Evolutionary conservation across 73 alveolate genomes (phyloP).

Genomic region (Paramecium pentaurelia): DNA sequence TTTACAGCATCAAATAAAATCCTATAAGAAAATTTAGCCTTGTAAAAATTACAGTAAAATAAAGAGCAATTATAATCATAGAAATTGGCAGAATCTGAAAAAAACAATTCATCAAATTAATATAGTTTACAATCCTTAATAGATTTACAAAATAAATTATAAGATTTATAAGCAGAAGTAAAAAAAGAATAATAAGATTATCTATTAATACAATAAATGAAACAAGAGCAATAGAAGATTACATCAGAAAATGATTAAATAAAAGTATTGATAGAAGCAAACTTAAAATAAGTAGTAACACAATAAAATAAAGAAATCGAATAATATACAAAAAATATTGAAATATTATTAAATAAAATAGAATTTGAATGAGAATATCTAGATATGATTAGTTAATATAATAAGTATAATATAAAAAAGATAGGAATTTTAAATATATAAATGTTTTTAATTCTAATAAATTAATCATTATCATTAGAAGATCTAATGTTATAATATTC

Average conservation of each 20-base stretch:
- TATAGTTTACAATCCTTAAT: neutral
- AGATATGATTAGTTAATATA: neutral
- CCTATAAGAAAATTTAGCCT: neutral
- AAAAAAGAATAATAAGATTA: neutral
- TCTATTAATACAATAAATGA: neutral
- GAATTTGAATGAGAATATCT: neutral
- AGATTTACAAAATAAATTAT: neutral
- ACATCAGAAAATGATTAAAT: neutral
- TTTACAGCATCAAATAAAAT: neutral
- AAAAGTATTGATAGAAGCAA: neutral
- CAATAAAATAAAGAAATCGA: neutral
- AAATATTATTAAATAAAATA: neutral
- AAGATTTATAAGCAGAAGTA: neutral
- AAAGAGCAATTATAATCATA: neutral
- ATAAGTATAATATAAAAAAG: neutral
- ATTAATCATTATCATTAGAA: no score
- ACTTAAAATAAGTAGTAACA: neutral
- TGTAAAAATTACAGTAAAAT: neutral
- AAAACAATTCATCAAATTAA: neutral
- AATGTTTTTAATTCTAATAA: no score
- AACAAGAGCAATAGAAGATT: neutral
- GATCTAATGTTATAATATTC: no score
- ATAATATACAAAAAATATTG: neutral
- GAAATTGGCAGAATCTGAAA: neutral
- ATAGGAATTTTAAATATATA: neutral